These are phyloP conservation scores for Ramaria rubella DNA, from an alignment of 768 basidiomycete genomes.

Conservation along the genomic window DNA sequence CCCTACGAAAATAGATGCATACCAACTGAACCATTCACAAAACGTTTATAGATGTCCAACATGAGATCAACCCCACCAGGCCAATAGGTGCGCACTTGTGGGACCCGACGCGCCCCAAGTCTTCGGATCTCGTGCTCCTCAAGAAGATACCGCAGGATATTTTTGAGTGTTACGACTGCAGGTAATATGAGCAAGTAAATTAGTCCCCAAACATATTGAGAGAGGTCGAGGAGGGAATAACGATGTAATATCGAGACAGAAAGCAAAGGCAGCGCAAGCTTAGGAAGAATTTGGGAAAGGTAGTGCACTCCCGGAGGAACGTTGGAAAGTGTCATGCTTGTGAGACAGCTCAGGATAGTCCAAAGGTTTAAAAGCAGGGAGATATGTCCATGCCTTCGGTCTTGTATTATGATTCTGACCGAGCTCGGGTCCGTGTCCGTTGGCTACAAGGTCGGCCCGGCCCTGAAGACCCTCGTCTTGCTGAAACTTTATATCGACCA, in stretches of 20 bases:
- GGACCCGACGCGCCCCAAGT: background rate
- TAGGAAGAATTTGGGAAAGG: background rate
- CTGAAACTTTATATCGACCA: no score
- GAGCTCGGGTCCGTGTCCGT: no score
- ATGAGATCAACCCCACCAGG: slow-evolving; percentile 25
- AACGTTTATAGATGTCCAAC: slow-evolving; percentile 13
- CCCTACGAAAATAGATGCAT: background rate
- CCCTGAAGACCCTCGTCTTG: no score
- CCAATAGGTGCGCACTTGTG: background rate
- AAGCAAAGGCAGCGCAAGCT: background rate
- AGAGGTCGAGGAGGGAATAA: background rate
- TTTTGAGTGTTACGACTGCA: background rate
- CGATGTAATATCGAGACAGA: background rate
- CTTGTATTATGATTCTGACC: no score
- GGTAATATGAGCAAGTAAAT: background rate
- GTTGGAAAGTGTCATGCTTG: background rate
- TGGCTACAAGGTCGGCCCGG: no score
- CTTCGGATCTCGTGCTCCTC: background rate
- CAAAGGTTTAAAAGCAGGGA: no score
- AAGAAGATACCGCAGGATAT: background rate
- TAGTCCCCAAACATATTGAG: background rate
- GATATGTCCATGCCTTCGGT: no score
- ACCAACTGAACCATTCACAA: slow-evolving; percentile 33
- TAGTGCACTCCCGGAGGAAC: background rate
- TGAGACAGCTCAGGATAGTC: no score